Evolutionary conservation across 441 rosid species (phyloP).

Genomic region (Mallotus repandus): DNA sequence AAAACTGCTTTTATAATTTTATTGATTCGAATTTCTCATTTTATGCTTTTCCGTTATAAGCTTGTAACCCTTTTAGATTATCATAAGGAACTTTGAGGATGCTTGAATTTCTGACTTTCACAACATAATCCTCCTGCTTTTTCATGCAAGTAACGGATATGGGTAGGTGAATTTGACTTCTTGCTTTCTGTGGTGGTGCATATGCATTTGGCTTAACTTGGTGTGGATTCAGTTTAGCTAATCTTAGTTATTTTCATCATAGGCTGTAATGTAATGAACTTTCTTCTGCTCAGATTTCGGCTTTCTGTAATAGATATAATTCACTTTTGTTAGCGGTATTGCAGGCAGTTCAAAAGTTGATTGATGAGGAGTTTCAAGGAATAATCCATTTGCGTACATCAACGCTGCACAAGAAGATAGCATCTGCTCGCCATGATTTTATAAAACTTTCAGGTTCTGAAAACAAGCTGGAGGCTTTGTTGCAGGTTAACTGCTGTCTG

Average conservation of each 20-base stretch:
- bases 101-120: no score
- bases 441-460: conserved; percentile 84
- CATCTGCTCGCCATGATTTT: conserved; percentile 91
- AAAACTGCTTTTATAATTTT: no score
- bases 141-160: no score
- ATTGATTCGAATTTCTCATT: no score
- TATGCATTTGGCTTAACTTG: background rate
- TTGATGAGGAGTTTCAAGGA: conserved; percentile 93
- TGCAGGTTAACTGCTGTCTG: conserved; percentile 54
- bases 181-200: no score
- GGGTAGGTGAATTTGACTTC: no score
- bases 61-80: no score
- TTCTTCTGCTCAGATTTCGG: conserved; percentile 3
- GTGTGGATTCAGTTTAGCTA: conserved; percentile 5
- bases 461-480: conserved; percentile 84
- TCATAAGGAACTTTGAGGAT: no score
- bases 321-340: conserved; percentile 20
- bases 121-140: no score
- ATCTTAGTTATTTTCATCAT: background rate
- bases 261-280: background rate
- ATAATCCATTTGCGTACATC: conserved; percentile 86
- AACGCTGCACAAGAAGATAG: conserved; percentile 82
- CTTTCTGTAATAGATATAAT: conserved; percentile 9
- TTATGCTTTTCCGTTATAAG: no score
- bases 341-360: conserved; percentile 88